Conservation (phyloP, 768 basidiomycete species). For the Basidioascus undulatus region DNA sequence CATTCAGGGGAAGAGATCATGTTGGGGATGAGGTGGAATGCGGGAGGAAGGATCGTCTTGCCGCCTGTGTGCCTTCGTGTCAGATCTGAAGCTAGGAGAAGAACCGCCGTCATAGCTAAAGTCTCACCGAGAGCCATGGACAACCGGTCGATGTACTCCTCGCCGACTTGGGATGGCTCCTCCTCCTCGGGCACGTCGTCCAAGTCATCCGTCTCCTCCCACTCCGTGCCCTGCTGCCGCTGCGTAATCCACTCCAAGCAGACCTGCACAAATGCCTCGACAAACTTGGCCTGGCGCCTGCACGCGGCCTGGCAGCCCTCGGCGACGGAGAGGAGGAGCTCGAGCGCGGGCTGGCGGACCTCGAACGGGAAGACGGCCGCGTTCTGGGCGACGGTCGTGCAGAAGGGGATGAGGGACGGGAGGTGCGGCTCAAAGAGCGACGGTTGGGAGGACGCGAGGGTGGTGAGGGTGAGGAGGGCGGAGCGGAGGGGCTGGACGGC, state of each 20-base stretch:
- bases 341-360: constrained; percentile 33
- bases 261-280: constrained; percentile 39
- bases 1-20: constrained; percentile 66
- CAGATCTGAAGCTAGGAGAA: neutral
- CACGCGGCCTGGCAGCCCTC: constrained; percentile 52
- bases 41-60: constrained; percentile 43
- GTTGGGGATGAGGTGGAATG: constrained; percentile 58
- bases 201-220: constrained; percentile 14
- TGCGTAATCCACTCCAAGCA: constrained; percentile 66
- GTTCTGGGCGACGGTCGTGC: neutral
- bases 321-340: constrained; percentile 58
- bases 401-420: constrained; percentile 36
- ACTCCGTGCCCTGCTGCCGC: constrained; percentile 33
- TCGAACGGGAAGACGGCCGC: neutral
- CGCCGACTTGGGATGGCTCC: constrained; percentile 46
- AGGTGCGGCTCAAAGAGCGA: constrained; percentile 52
- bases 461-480: constrained; percentile 43
- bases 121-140: constrained; percentile 39
- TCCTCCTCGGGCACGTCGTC: constrained; percentile 32
- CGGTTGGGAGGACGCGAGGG: constrained; percentile 42
- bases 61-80: constrained; percentile 25
- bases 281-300: constrained; percentile 43
- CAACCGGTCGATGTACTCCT: constrained; percentile 57
- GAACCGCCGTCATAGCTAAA: neutral
- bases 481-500: constrained; percentile 2